Conservation (phyloP, 345 rosid genomes). For the Conringia planisiliqua region DNA sequence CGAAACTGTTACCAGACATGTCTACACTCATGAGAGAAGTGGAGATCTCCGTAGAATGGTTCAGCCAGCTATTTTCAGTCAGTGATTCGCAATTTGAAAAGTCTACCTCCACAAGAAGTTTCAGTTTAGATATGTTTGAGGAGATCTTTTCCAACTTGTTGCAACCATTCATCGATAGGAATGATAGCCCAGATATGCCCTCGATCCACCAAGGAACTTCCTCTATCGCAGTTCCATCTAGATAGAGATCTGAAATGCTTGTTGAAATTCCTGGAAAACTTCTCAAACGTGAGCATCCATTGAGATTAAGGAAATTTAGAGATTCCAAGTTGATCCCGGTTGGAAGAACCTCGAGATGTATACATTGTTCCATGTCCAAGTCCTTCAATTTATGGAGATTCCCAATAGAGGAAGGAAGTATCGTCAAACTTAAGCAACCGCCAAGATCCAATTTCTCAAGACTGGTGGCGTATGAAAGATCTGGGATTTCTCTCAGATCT, state of each 20-base stretch:
- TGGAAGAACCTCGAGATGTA: conserved; percentile 2
- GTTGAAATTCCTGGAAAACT: conserved; percentile 12
- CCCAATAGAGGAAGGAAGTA: neutral
- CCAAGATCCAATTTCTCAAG: conserved; percentile 10
- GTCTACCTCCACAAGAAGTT: neutral
- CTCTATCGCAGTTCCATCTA: conserved; percentile 8
- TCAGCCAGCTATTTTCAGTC: neutral
- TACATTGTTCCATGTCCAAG: conserved; percentile 4
- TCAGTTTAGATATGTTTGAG: neutral
- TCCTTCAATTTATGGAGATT: conserved; percentile 1
- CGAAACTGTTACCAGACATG: neutral
- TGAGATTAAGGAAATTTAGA: conserved; percentile 1
- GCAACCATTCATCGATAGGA: neutral
- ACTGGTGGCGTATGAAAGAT: conserved; percentile 6
- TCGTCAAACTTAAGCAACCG: conserved; percentile 13
- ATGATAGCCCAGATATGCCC: neutral
- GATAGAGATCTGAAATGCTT: neutral
- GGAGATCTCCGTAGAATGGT: neutral
- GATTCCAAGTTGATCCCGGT: neutral
- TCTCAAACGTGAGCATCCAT: conserved; percentile 8
- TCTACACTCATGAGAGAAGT: neutral
- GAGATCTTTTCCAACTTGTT: conserved; percentile 1
- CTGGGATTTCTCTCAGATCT: conserved; percentile 13
- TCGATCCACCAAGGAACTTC: conserved; percentile 20
- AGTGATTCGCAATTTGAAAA: conserved; percentile 2